phyloP scores from a whole-genome alignment of 257 asterid species.

The Orobanche coerulescens region DNA sequence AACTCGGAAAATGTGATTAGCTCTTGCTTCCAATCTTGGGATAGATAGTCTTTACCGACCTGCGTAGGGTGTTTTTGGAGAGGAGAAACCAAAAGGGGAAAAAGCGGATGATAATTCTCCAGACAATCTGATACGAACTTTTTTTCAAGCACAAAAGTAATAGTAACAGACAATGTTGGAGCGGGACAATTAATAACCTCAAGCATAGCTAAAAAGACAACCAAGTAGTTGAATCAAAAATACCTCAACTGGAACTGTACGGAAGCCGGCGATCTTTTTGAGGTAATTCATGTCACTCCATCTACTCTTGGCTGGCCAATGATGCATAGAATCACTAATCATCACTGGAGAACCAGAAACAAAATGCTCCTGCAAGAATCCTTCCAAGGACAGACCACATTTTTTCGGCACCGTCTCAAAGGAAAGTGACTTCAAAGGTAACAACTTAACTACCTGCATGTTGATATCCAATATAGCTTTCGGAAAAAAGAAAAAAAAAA shows the following conservation, averaged over 20 bases:
- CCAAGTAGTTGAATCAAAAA: slow-evolving; percentile 17
- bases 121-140: not conserved
- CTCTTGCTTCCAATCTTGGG: slow-evolving; percentile 52
- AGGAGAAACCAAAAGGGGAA: not conserved
- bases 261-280: slow-evolving; percentile 71
- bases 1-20: slow-evolving; percentile 85
- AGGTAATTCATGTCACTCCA: slow-evolving; percentile 88
- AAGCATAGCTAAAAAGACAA: not conserved
- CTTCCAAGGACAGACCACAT: slow-evolving; percentile 38
- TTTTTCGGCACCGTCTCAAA: slow-evolving; percentile 30
- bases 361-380: slow-evolving; percentile 43
- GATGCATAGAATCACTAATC: slow-evolving; percentile 71
- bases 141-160: too few relatives aligned
- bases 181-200: too few relatives aligned
- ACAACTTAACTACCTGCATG: slow-evolving; percentile 31
- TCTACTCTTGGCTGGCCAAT: slow-evolving; percentile 84
- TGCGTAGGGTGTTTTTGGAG: not conserved
- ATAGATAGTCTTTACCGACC: slow-evolving; percentile 39
- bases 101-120: too few relatives aligned
- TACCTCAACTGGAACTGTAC: slow-evolving; percentile 98
- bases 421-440: slow-evolving; percentile 44
- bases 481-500: slow-evolving; percentile 12
- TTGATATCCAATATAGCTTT: slow-evolving; percentile 18
- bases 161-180: too few relatives aligned
- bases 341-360: slow-evolving; percentile 43